Evolutionary conservation across 2,329 filamentous ascomycete species (phyloP), one percentile per base, ranked within the genome.

Genomic region (Ascochyta clinopodiicola): DNA sequence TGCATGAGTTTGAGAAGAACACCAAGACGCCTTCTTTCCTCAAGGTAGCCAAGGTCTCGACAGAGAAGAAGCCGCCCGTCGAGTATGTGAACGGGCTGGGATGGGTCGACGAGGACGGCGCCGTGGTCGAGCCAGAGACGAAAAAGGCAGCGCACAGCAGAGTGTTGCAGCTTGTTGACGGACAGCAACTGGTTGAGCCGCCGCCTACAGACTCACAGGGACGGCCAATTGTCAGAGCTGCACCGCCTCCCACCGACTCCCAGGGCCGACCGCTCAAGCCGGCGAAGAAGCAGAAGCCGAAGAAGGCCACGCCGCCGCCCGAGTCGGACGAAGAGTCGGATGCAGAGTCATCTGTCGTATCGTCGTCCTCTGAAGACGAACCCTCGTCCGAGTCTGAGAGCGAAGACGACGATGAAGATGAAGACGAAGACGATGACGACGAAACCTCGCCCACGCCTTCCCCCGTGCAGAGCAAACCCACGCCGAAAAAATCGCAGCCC

Each of bases 1-100:
- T 98, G 3, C 93, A 98, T 75, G 95, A 99, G 72, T 98, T 97
- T 71, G 86, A 89, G 65, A 92, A 92, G 72, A 92, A 89, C 7
- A 87, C 86, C 34, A 94, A 92, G 67, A 89, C 92, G 61, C 91
- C 92, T 0, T 89, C 85, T 4, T 97, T 96, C 71, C 76, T 97
- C 55, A 91, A 91, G 72, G 79, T 81, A 6, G 80, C 72, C 13
- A 73, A 79, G 37, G 76, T 78, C 5, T 73, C 78, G 1, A 76
- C 77, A 2, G 75, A 74, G 9, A 73, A 75, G 15, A 81, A 81
- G 42, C 73, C 80, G n/a, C 80, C 82, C 35, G 75, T 81, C 2
- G 86, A 88, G 51, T 97, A 88, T 72, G 84, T 95, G 36, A 89
- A 96, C 49, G 92, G 89, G 21, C 88, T 90, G 68, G 94, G 94